Percentiles rank a stretch among this genome's conserved stretches.
Conservation (phyloP, 495 filamentous ascomycete genomes). For the Parmelia sp. region DNA sequence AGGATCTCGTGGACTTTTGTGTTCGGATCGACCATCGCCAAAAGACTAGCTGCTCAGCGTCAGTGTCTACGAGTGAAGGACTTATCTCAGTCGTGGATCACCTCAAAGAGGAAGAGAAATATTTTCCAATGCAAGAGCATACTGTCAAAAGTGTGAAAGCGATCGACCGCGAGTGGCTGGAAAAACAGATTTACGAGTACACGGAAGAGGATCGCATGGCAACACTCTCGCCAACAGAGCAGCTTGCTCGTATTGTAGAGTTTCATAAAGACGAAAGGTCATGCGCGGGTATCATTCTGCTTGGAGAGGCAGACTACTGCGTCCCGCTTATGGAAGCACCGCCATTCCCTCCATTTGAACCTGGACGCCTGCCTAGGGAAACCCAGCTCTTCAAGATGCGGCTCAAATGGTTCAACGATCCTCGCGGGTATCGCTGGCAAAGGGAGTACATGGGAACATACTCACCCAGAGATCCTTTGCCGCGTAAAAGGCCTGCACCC, state of each 20-base stretch:
- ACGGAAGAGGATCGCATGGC: neutral
- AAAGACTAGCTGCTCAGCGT: neutral
- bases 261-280: neutral
- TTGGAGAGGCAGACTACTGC: slow-evolving; percentile 12
- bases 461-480: neutral
- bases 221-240: neutral
- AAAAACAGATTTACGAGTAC: neutral
- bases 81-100: neutral
- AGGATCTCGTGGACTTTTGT: neutral
- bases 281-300: slow-evolving; percentile 4
- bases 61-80: neutral
- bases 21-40: slow-evolving; percentile 4
- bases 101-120: neutral
- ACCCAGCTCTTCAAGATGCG: neutral
- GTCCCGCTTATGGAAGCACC: neutral
- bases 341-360: slow-evolving; percentile 7
- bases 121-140: too few species aligned
- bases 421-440: neutral
- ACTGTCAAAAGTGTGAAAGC: neutral
- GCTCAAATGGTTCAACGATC: neutral
- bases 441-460: slow-evolving; percentile 7
- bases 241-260: neutral
- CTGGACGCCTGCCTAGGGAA: neutral
- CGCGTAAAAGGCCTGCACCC: neutral
- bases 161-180: slow-evolving; percentile 11